phyloP scores from a whole-genome alignment of 192 early-diverging fungal species.

The Dissophora ornata region DNA sequence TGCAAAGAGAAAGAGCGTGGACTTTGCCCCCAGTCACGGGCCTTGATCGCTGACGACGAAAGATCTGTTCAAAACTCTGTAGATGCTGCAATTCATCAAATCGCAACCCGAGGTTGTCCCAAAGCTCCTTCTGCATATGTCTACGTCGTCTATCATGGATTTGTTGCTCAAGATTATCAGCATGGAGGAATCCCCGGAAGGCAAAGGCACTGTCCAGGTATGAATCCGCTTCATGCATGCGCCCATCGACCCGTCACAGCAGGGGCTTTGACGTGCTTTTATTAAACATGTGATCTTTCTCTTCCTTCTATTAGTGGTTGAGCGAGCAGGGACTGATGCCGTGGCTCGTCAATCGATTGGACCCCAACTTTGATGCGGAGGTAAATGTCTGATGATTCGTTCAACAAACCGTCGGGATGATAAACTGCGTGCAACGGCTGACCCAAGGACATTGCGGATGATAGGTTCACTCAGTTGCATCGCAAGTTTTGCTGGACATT shows the following conservation, averaged over 20 bases:
- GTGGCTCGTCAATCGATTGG: constrained; percentile 82
- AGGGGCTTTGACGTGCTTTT: too few relatives aligned
- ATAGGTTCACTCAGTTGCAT: constrained; percentile 80
- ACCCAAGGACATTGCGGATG: neutral
- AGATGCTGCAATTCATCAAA: constrained; percentile 90
- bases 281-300: too few relatives aligned
- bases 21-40: too few relatives aligned
- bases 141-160: constrained; percentile 89
- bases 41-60: too few relatives aligned
- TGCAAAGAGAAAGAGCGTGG: neutral
- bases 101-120: constrained; percentile 78
- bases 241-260: too few relatives aligned
- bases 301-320: too few relatives aligned
- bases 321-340: constrained; percentile 81
- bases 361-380: constrained; percentile 85
- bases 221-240: neutral
- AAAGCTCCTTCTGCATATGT: constrained; percentile 86
- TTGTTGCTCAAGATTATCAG: constrained; percentile 93
- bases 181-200: constrained; percentile 89
- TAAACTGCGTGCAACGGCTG: too few relatives aligned
- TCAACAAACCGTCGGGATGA: too few relatives aligned
- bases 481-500: constrained; percentile 85
- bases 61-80: too few relatives aligned
- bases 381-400: constrained; percentile 39
- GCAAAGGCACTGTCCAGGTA: constrained; percentile 86